Evolutionary conservation across 306 rosid genomes (phyloP).

Genomic region (Castanea sativa): DNA sequence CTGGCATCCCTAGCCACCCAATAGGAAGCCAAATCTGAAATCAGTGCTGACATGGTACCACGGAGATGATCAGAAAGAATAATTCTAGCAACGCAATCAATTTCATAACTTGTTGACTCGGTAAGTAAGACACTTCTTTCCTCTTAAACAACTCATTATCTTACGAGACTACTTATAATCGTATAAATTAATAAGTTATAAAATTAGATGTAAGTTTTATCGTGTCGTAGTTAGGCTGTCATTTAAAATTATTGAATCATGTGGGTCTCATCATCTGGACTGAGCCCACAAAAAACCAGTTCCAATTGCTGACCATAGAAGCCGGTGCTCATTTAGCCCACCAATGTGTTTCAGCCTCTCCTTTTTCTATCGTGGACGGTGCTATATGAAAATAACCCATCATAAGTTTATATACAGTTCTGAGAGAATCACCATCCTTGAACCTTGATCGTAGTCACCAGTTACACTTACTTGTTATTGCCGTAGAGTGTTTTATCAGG

Average conservation of each 20-base stretch:
- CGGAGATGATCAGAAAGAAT: neutral
- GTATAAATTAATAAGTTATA: no score
- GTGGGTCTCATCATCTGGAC: neutral
- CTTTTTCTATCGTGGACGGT: constrained; percentile 3
- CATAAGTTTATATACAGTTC: neutral
- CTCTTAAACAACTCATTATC: no score
- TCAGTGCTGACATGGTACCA: constrained; percentile 19
- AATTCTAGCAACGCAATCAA: no score
- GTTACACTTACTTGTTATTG: neutral
- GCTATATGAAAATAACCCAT: neutral
- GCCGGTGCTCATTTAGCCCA: constrained; percentile 1
- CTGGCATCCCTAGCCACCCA: constrained; percentile 1
- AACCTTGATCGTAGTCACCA: neutral
- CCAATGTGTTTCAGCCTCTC: neutral
- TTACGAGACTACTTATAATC: no score
- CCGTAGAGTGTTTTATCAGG: neutral
- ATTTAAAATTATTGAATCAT: neutral
- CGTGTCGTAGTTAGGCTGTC: neutral
- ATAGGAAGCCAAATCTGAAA: neutral
- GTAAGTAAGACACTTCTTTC: no score
- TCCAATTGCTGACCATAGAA: neutral
- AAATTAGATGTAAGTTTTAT: no score
- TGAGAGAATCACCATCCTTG: neutral
- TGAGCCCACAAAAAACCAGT: neutral
- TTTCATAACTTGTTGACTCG: no score